Percentiles rank a stretch among this genome's conserved stretches.
phyloP scores from a whole-genome alignment of 139 green algal genomes.

The Spirogloea muscicola region DNA sequence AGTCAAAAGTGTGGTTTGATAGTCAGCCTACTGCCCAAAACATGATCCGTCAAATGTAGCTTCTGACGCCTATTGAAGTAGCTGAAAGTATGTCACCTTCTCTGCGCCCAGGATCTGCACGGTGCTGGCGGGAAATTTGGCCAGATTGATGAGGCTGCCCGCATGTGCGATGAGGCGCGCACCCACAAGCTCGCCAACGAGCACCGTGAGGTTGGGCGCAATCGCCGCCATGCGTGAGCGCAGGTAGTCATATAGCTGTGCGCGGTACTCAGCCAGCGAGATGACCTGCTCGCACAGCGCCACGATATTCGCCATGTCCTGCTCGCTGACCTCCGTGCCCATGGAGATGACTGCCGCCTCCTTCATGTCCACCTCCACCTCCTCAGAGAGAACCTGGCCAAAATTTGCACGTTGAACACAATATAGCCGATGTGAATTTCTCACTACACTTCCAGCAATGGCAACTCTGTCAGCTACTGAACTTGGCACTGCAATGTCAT shows the following conservation, averaged over 20 bases:
- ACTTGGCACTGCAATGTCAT: too few species aligned
- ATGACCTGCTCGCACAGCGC: conserved; percentile 92
- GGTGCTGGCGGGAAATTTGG: conserved; percentile 91
- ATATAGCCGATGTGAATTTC: too few species aligned
- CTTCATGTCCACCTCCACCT: conserved; percentile 87
- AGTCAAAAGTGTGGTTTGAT: too few species aligned
- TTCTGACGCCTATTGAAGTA: too few species aligned
- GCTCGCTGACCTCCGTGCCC: conserved; percentile 90
- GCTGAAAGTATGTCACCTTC: conserved; percentile 66
- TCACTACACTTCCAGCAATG: conserved; percentile 98
- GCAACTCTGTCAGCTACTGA: too few species aligned
- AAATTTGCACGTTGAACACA: too few species aligned
- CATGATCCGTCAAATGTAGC: too few species aligned
- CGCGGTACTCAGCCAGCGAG: conserved; percentile 89
- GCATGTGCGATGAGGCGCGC: conserved; percentile 95
- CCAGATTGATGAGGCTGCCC: conserved; percentile 89
- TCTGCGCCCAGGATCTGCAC: conserved; percentile 97
- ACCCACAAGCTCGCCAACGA: conserved; percentile 98
- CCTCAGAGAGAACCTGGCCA: conserved; percentile 75
- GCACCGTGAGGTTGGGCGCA: conserved; percentile 94
- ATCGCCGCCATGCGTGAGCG: conserved; percentile 88
- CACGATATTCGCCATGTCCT: conserved; percentile 90
- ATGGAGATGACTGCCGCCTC: conserved; percentile 90
- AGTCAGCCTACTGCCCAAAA: too few species aligned
- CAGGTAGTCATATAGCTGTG: conserved; percentile 95